A percentile compares a stretch with the other conserved stretches of the same genome.
Evolutionary conservation across 2,329 filamentous ascomycete species (phyloP).

Genomic region (Claviceps purpurea): DNA sequence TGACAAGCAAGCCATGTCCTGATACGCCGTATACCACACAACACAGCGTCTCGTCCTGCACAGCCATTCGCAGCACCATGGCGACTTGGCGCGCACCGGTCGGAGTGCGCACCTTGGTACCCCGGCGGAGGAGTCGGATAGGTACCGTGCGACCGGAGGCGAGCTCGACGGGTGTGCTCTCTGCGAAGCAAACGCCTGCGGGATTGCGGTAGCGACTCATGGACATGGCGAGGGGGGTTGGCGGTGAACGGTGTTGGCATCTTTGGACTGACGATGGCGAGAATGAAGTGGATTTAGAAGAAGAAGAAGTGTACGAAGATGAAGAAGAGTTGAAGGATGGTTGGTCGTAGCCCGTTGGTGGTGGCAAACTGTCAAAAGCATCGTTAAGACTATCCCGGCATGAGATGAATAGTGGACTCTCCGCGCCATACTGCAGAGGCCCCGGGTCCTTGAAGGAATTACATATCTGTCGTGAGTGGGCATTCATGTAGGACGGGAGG

Average conservation of each 20-base stretch:
- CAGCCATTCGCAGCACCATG: conserved; percentile 36
- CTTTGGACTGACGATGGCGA: too few relatives aligned
- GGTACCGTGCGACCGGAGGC: conserved; percentile 25
- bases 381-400: conserved; percentile 36
- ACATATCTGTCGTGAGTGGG: conserved; percentile 43
- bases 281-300: too few relatives aligned
- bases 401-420: conserved; percentile 36
- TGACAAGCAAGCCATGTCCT: conserved; percentile 29
- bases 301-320: too few relatives aligned
- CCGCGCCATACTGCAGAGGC: conserved; percentile 37
- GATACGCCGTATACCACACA: conserved; percentile 18
- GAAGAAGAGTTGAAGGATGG: too few relatives aligned
- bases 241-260: background rate
- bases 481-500: conserved; percentile 40
- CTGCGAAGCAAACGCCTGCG: conserved; percentile 38
- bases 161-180: conserved; percentile 31
- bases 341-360: conserved; percentile 16
- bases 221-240: conserved; percentile 15
- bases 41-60: conserved; percentile 28
- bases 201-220: conserved; percentile 33
- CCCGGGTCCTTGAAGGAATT: conserved; percentile 50
- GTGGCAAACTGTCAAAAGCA: conserved; percentile 33
- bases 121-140: conserved; percentile 30
- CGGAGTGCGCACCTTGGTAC: conserved; percentile 37
- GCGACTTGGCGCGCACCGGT: conserved; percentile 33